Conservation (phyloP, 306 rosid genomes). For the Hippophae rhamnoides region DNA sequence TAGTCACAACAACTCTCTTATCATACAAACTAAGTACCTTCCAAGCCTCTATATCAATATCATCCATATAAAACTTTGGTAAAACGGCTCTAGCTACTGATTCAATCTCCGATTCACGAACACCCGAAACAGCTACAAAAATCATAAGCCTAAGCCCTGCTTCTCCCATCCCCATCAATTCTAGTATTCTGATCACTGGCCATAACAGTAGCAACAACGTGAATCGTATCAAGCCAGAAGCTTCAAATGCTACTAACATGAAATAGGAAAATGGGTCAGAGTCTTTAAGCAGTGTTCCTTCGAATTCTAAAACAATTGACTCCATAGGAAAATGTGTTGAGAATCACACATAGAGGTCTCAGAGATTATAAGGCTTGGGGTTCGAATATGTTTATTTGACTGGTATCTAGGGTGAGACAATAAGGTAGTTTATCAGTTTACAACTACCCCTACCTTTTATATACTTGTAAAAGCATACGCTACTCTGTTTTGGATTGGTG, state of each 20-base stretch:
- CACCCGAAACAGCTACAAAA: constrained; percentile 50
- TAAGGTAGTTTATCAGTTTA: constrained; percentile 20
- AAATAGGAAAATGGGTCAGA: constrained; percentile 58
- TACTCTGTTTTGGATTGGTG: constrained; percentile 29
- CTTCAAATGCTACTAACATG: constrained; percentile 80
- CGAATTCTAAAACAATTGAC: constrained; percentile 69
- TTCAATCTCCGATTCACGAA: constrained; percentile 43
- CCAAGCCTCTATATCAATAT: constrained; percentile 62
- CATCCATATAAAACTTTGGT: constrained; percentile 79
- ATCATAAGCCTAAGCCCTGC: constrained; percentile 39
- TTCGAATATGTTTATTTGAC: neutral
- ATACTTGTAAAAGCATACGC: neutral
- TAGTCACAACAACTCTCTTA: constrained; percentile 48
- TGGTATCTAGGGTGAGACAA: constrained; percentile 7
- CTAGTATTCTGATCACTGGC: constrained; percentile 46
- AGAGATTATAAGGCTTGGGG: constrained; percentile 16
- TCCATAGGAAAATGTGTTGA: constrained; percentile 5
- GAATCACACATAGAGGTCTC: constrained; percentile 3
- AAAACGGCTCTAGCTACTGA: constrained; percentile 73
- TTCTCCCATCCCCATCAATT: constrained; percentile 30
- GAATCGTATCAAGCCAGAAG: constrained; percentile 73
- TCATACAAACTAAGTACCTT: constrained; percentile 33
- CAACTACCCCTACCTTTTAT: constrained; percentile 12
- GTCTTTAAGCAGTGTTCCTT: constrained; percentile 67
- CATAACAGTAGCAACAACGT: constrained; percentile 40